Evolutionary conservation across 1,139 yeast species (phyloP).

Genomic region (Yarrowia galli): DNA sequence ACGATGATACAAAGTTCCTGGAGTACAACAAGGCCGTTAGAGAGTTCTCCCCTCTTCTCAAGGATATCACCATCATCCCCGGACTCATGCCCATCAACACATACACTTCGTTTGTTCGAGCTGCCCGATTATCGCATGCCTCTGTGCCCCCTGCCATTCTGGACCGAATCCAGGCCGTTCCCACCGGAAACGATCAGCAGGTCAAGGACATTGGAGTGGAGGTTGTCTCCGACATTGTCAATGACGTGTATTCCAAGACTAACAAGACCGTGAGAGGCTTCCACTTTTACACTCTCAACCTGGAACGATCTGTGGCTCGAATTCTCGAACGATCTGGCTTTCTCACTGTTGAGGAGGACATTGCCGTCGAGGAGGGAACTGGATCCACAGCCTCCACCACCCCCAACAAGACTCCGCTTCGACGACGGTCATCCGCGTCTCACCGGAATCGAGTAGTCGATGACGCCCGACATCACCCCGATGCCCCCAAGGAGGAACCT

Average conservation of each 20-base stretch:
- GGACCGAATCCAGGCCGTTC: slow-evolving; percentile 61
- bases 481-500: slow-evolving; percentile 35
- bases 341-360: slow-evolving; percentile 43
- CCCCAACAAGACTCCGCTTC: slow-evolving; percentile 46
- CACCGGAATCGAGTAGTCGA: slow-evolving; percentile 60
- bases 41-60: slow-evolving; percentile 56
- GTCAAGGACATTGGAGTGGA: slow-evolving; percentile 87
- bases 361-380: slow-evolving; percentile 41
- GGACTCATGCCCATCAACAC: slow-evolving; percentile 98
- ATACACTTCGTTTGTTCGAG: slow-evolving; percentile 81
- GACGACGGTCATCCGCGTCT: slow-evolving; percentile 58
- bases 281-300: slow-evolving; percentile 87
- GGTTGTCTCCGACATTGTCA: slow-evolving; percentile 68
- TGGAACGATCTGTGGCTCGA: slow-evolving; percentile 90
- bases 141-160: slow-evolving; percentile 70
- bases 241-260: slow-evolving; percentile 61
- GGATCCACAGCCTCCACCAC: slow-evolving; percentile 45
- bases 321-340: slow-evolving; percentile 68
- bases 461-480: slow-evolving; percentile 43
- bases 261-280: slow-evolving; percentile 69
- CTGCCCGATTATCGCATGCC: slow-evolving; percentile 90
- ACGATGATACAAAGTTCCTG: slow-evolving; percentile 65
- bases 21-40: slow-evolving; percentile 58
- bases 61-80: slow-evolving; percentile 72
- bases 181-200: slow-evolving; percentile 78